Conservation (phyloP, 176 grass and related monocot genomes). For the Musa acuminata region DNA sequence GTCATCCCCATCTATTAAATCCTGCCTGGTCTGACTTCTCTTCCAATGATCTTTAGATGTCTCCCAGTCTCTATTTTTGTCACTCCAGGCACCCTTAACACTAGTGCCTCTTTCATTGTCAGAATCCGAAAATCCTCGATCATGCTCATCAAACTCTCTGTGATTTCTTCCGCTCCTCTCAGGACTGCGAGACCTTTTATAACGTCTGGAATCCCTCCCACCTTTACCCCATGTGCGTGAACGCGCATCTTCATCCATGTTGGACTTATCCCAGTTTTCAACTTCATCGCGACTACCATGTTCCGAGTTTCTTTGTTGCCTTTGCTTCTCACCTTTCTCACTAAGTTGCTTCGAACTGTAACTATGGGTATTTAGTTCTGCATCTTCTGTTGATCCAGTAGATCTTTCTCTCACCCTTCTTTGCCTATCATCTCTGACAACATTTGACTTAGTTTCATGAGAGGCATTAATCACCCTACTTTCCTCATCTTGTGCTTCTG, state of each 20-base stretch:
- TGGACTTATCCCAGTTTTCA: constrained; percentile 21
- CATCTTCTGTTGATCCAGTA: constrained; percentile 14
- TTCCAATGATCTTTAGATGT: constrained; percentile 49
- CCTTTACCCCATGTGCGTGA: constrained; percentile 16
- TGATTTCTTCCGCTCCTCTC: constrained; percentile 35
- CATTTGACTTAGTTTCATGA: constrained; percentile 23
- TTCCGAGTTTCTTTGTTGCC: constrained; percentile 14
- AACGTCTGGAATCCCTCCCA: constrained; percentile 20
- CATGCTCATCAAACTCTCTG: constrained; percentile 28
- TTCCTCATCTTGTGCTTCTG: constrained; percentile 14
- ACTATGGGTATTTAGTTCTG: not conserved
- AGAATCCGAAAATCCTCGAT: constrained; percentile 39
- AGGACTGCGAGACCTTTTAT: constrained; percentile 15
- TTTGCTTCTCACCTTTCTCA: constrained; percentile 21
- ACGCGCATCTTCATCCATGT: constrained; percentile 33
- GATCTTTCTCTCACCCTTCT: constrained; percentile 13
- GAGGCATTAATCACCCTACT: constrained; percentile 4
- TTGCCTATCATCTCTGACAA: constrained; percentile 19
- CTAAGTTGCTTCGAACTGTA: constrained; percentile 2
- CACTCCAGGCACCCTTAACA: constrained; percentile 33
- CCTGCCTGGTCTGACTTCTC: constrained; percentile 30
- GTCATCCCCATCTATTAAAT: constrained; percentile 40
- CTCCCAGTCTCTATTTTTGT: constrained; percentile 44
- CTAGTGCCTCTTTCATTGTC: constrained; percentile 36
- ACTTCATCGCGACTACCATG: constrained; percentile 7